Evolutionary conservation across 139 green algal species (phyloP), one percentile per base, ranked within the genome.

Genomic region (Closterium sp.): DNA sequence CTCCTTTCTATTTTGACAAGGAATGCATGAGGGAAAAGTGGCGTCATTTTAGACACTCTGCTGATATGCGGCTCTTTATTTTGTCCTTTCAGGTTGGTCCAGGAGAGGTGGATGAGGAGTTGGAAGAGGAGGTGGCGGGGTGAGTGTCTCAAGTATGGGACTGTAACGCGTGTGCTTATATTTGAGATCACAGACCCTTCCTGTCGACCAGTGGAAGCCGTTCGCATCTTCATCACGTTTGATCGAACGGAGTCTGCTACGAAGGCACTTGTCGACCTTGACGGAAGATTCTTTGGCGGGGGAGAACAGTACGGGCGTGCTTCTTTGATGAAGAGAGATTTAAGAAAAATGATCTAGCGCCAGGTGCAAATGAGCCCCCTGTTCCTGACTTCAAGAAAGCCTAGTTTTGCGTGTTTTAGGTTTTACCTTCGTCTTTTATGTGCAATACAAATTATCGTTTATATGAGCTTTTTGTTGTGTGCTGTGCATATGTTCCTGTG

Each of bases 221-320:
- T 98, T 16, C 96, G 96, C 86, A 97, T 98, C 33, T 98, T 98
- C 93, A 93, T 98, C 35, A 90, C 98, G 93, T 99, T 99, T 96
- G 95, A 97, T 7, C 89, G 95, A 0, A 38, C 88, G 33, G 97
- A 98, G 89, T 90, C 91, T 25, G 95, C 97, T 9, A 97, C 93
- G 87, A 96, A 96, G 94, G 95, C 96, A 3, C 83, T 97, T 5
- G 88, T 97, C 2, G 97, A 98, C 84, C 90, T 99, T 33, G 93
- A 95, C 88, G 93, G 94, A 31, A 94, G 97, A 0, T 98, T 98
- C 90, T 99, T 99, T 95, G 97, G 95, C 16, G 97, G 97, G n/a
- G n/a, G 0, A 94, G 96, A 3, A 88, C 93, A 32, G 97, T 99
- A 16, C 93, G 94, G 33, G 97, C 96, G 28, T 94, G 90, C 0